Percentiles rank a stretch among this genome's conserved stretches.
Conservation (phyloP, 2,329 filamentous ascomycete genomes). For the Clarireedia hainanense region DNA sequence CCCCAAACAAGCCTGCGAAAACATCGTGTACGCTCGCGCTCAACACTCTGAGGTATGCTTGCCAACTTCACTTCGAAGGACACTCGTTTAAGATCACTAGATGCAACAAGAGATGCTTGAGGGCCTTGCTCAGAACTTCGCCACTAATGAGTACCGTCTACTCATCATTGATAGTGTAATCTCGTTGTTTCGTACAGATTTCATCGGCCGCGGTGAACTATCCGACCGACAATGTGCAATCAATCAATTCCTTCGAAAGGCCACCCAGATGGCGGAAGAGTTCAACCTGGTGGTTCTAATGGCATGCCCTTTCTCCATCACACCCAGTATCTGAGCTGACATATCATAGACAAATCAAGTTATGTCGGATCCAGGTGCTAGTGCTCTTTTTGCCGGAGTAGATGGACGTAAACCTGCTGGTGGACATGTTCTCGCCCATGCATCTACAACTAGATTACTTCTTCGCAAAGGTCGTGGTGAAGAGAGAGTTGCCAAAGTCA, state of each 20-base stretch:
- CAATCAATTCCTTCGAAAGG: slow-evolving; percentile 54
- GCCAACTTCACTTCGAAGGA: background rate
- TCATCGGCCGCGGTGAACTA: slow-evolving; percentile 57
- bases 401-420: slow-evolving; percentile 61
- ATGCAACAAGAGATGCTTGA: slow-evolving; percentile 54
- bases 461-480: slow-evolving; percentile 62
- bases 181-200: slow-evolving; percentile 62
- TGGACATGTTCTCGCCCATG: slow-evolving; percentile 62
- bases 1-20: slow-evolving; percentile 51
- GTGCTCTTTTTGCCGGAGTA: slow-evolving; percentile 57
- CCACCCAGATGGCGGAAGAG: slow-evolving; percentile 60
- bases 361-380: slow-evolving; percentile 62
- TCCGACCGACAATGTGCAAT: slow-evolving; percentile 62
- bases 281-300: slow-evolving; percentile 61
- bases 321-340: background rate
- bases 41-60: slow-evolving; percentile 49
- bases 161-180: slow-evolving; percentile 64
- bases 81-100: slow-evolving; percentile 31
- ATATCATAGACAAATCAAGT: slow-evolving; percentile 56
- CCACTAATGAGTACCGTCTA: slow-evolving; percentile 55
- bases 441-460: slow-evolving; percentile 57
- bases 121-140: slow-evolving; percentile 51
- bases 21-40: slow-evolving; percentile 58
- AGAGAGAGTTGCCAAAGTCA: slow-evolving; percentile 61
- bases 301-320: slow-evolving; percentile 30